These are phyloP conservation scores for Singerocomus rubriflavus DNA, from an alignment of 1,284 basidiomycete genomes.

Conservation along the genomic window DNA sequence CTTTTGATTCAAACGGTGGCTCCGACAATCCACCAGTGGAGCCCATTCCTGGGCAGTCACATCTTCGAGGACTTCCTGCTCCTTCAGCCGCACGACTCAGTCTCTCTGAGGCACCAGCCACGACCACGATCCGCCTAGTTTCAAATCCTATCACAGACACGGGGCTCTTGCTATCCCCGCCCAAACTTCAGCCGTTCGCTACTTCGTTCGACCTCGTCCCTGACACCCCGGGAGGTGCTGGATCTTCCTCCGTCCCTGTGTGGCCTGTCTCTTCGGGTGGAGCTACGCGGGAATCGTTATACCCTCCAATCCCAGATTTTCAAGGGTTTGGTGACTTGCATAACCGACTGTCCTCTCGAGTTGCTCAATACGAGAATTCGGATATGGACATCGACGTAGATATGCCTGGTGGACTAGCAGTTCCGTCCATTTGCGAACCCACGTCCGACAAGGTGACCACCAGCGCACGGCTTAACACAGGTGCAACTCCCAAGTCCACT, in stretches of 20 bases:
- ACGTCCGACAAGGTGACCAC: constrained; percentile 16
- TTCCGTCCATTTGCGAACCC: constrained; percentile 16
- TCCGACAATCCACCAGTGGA: constrained; percentile 26
- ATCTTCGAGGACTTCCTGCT: constrained; percentile 54
- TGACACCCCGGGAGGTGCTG: constrained; percentile 47
- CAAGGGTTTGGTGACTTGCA: constrained; percentile 27
- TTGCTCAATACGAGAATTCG: constrained; percentile 19
- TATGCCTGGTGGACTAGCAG: constrained; percentile 36
- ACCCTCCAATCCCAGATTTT: constrained; percentile 52
- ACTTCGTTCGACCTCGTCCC: constrained; percentile 65
- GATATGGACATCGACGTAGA: constrained; percentile 33
- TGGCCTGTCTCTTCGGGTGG: constrained; percentile 45
- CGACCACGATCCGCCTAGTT: constrained; percentile 64
- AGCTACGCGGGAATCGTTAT: constrained; percentile 36
- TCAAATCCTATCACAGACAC: constrained; percentile 32
- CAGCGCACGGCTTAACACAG: constrained; percentile 16
- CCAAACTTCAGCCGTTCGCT: constrained; percentile 57
- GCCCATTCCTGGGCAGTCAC: constrained; percentile 55
- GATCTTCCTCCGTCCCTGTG: constrained; percentile 25
- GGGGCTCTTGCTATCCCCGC: constrained; percentile 42
- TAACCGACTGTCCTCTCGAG: constrained; percentile 15
- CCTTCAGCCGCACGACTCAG: constrained; percentile 53
- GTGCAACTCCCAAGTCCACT: constrained; percentile 30
- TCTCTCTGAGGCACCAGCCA: constrained; percentile 42
- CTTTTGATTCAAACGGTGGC: constrained; percentile 27